phyloP scores from a whole-genome alignment of 2,329 filamentous ascomycete genomes.

The Fusarium austroafricanum region DNA sequence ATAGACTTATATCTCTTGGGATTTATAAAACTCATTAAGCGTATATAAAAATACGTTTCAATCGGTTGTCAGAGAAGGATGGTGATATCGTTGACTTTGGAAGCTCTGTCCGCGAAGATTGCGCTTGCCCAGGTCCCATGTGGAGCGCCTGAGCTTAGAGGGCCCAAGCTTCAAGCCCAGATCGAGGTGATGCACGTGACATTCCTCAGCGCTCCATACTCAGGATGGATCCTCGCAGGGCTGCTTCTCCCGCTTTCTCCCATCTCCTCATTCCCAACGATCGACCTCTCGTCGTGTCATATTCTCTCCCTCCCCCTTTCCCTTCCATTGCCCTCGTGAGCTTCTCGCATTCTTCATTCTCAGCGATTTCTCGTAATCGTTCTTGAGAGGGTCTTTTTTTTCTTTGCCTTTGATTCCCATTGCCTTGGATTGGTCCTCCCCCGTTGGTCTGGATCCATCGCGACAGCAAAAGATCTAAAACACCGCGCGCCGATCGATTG shows the following conservation, averaged over 20 bases:
- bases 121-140: background rate
- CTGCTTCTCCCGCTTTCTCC: constrained; percentile 45
- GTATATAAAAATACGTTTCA: background rate
- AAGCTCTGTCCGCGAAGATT: background rate
- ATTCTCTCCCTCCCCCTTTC: constrained; percentile 31
- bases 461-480: constrained; percentile 36
- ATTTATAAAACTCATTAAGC: background rate
- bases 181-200: constrained; percentile 28
- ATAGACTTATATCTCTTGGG: background rate
- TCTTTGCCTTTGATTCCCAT: constrained; percentile 10
- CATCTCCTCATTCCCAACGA: constrained; percentile 38
- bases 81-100: background rate
- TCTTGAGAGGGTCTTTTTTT: constrained; percentile 26
- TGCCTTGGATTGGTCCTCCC: constrained; percentile 34
- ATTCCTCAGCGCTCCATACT: constrained; percentile 8
- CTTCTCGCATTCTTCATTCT: constrained; percentile 38
- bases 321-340: constrained; percentile 36
- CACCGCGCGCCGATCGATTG: constrained; percentile 35
- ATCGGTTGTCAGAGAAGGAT: background rate
- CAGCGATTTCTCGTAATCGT: constrained; percentile 34
- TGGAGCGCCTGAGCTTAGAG: background rate
- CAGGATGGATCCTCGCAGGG: constrained; percentile 28
- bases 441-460: constrained; percentile 29
- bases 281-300: constrained; percentile 44
- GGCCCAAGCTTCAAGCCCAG: constrained; percentile 21